These are phyloP conservation scores for Theobroma cacao DNA, from an alignment of 345 rosid genomes.

Conservation along the genomic window DNA sequence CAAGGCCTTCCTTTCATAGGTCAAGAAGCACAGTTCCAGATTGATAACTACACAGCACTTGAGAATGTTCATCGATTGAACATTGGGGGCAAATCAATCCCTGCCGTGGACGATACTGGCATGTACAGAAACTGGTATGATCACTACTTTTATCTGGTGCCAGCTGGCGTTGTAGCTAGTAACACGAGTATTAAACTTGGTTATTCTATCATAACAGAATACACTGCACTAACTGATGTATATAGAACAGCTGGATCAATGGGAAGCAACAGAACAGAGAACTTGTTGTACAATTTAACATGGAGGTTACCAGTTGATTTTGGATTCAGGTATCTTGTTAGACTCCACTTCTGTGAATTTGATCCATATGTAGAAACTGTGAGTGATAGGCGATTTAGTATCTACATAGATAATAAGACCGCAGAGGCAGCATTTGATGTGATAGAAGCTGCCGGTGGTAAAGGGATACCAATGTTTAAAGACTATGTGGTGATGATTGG, in stretches of 20 bases:
- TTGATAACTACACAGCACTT: not conserved
- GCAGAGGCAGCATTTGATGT: conserved; percentile 18
- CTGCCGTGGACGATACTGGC: not conserved
- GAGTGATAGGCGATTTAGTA: conserved; percentile 12
- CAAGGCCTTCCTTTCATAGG: not conserved
- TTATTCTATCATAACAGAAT: not conserved
- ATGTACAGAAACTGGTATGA: not conserved
- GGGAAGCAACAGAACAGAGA: conserved; percentile 13
- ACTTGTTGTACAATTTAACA: conserved; percentile 30
- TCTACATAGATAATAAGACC: conserved; percentile 19
- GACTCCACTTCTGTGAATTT: conserved; percentile 53
- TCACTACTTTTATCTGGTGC: not conserved
- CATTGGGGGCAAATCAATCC: not conserved
- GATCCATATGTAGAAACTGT: not conserved
- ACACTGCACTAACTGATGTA: conserved; percentile 29
- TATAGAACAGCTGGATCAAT: conserved; percentile 36
- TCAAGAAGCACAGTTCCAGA: not conserved
- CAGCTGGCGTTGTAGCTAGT: not conserved
- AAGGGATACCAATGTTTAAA: conserved; percentile 17
- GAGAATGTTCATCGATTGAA: not conserved
- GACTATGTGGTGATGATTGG: conserved; percentile 26
- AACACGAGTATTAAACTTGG: not conserved
- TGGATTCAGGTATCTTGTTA: conserved; percentile 36
- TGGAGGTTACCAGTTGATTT: conserved; percentile 50
- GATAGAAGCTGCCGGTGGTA: conserved; percentile 21